Percentiles rank a stretch among this genome's conserved stretches.
Evolutionary conservation across 2,329 filamentous ascomycete species (phyloP).

Genomic region (Penicillium sp.): DNA sequence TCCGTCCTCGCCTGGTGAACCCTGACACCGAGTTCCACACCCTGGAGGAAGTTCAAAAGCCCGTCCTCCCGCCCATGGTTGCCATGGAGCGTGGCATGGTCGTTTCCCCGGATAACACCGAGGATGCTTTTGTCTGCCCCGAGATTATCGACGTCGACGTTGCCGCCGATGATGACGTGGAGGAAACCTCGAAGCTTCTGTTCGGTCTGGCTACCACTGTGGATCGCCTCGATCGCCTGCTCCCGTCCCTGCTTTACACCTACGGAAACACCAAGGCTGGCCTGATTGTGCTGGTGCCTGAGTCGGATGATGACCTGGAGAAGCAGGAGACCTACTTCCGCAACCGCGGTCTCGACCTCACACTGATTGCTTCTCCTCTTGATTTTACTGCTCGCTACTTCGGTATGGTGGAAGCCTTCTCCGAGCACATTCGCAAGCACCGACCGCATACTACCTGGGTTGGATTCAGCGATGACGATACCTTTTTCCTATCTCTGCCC

Average conservation of each 20-base stretch:
- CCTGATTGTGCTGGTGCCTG: slow-evolving; percentile 43
- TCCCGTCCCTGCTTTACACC: slow-evolving; percentile 44
- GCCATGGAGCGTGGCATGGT: slow-evolving; percentile 42
- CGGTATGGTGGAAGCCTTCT: slow-evolving; percentile 43
- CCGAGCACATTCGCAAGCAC: slow-evolving; percentile 38
- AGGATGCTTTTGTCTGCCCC: slow-evolving; percentile 38
- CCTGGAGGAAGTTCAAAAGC: slow-evolving; percentile 39
- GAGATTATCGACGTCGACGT: slow-evolving; percentile 43
- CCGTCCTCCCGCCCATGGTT: slow-evolving; percentile 40
- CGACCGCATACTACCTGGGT: slow-evolving; percentile 45
- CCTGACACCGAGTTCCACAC: slow-evolving; percentile 40
- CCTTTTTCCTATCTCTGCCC: slow-evolving; percentile 44
- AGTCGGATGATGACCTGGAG: slow-evolving; percentile 41
- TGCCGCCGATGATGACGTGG: slow-evolving; percentile 39
- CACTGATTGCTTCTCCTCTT: slow-evolving; percentile 40
- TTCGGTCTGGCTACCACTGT: slow-evolving; percentile 46
- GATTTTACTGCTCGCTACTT: slow-evolving; percentile 47
- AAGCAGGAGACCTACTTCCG: slow-evolving; percentile 45
- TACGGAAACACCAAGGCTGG: slow-evolving; percentile 44
- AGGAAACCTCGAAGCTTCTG: slow-evolving; percentile 43
- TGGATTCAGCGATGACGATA: slow-evolving; percentile 47
- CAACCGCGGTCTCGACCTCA: slow-evolving; percentile 43
- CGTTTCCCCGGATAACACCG: slow-evolving; percentile 34
- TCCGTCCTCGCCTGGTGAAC: slow-evolving; percentile 40
- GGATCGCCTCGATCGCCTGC: slow-evolving; percentile 42